phyloP scores from a whole-genome alignment of 352 stramenopile genomes.

The Phytopythium helicoides region DNA sequence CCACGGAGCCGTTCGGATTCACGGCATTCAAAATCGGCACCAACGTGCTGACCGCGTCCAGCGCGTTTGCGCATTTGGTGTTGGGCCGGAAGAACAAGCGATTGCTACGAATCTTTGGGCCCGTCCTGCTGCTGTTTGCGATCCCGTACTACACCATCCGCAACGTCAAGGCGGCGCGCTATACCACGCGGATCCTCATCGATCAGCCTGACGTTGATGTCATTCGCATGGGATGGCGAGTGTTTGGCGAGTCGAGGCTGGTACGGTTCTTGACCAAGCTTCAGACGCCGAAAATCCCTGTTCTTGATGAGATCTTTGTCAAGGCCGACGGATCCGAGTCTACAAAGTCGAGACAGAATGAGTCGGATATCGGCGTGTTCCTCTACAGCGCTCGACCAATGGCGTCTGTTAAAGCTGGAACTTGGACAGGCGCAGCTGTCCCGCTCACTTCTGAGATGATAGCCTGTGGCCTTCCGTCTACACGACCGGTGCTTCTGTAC shows the following conservation, averaged over 20 bases:
- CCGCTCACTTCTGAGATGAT: conserved; percentile 66
- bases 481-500: conserved; percentile 77
- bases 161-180: conserved; percentile 62
- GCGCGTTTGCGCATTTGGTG: conserved; percentile 73
- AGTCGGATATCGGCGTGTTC: conserved; percentile 65
- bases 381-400: conserved; percentile 71
- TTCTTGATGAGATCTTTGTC: conserved; percentile 68
- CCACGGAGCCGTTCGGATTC: conserved; percentile 74
- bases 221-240: conserved; percentile 79
- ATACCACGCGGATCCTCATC: conserved; percentile 77
- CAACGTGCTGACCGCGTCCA: conserved; percentile 74
- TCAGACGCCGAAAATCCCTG: conserved; percentile 60
- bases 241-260: conserved; percentile 82
- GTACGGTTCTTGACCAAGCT: conserved; percentile 62
- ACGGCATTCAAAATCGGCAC: conserved; percentile 83
- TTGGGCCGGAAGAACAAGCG: conserved; percentile 61
- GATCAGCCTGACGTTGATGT: conserved; percentile 81
- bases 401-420: conserved; percentile 55
- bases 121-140: conserved; percentile 54
- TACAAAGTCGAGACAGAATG: conserved; percentile 28
- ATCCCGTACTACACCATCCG: conserved; percentile 86
- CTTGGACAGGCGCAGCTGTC: conserved; percentile 56
- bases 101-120: conserved; percentile 60
- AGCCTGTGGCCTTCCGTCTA: conserved; percentile 58
- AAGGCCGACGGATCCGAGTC: conserved; percentile 35